Evolutionary conservation across 2,329 filamentous ascomycete genomes (phyloP), one percentile per base, ranked within the genome.

Genomic region (Zopfia rhizophila): DNA sequence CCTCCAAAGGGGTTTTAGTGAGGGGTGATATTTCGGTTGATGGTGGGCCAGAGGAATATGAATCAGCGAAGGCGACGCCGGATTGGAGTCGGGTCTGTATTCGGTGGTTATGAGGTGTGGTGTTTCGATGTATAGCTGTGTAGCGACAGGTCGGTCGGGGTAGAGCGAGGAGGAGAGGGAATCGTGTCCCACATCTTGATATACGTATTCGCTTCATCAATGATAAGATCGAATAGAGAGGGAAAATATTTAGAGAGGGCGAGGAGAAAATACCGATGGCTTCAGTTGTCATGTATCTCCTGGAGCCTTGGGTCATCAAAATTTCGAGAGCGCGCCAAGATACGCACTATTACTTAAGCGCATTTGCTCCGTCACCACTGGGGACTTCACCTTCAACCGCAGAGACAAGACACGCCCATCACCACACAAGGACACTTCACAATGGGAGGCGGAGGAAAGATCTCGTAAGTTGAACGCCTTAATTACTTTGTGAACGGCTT

Each of bases 381-480:
- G 4, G 35, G 29, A 60, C 58, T 49, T 59, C 50, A 64, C 53
- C 50, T 50, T 57, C 45, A 42, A 61, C 53, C 55, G 52, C 46
- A 40, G 40, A 40, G 37, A 55, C 50, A 43, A 35, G 45, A 43
- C 44, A 42, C 45, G 52, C 42, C 48, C 53, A 57, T 21, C 42
- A 44, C 51, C 54, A 45, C 59, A 60, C 53, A 53, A 56, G 87
- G 58, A 87, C 89, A 89, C 79, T 89, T 89, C 61, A 69, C 63
- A 47, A 70, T 70, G 68, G 68, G 68, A 50, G 68, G 66, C 78
- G 91, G 91, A 79, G 87, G 84, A 75, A 89, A 89, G 76, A 82
- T 89, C 61, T 82, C 84, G 83, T 89, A 81, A 46, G 67, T 29
- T 7, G 5, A 12, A 5, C 13, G 18, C 12, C 36, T 39, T 60